Conservation (phyloP, 768 basidiomycete species). For the Kwoniella dejecticola region DNA sequence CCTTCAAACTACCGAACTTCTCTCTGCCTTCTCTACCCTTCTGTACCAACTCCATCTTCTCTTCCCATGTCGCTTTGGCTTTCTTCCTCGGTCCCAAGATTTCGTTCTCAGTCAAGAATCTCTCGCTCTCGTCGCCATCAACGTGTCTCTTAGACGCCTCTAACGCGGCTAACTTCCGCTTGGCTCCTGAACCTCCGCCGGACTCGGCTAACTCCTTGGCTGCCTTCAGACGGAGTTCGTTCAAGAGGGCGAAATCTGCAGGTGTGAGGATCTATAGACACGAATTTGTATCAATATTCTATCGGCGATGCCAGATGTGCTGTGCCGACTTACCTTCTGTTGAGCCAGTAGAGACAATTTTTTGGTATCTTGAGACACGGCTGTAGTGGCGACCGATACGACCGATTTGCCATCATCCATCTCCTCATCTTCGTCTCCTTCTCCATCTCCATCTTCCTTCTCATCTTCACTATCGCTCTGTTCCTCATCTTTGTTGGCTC, state of each 20-base stretch:
- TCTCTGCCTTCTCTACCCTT: slow-evolving; percentile 93
- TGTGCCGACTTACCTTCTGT: slow-evolving; percentile 45
- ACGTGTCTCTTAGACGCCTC: slow-evolving; percentile 69
- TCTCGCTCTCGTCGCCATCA: slow-evolving; percentile 59
- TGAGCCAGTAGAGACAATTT: slow-evolving; percentile 54
- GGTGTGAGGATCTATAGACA: slow-evolving; percentile 83
- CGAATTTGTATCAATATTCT: slow-evolving; percentile 10
- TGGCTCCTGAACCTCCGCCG: slow-evolving; percentile 70
- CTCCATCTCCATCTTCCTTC: too few relatives aligned
- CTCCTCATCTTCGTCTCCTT: slow-evolving; percentile 45
- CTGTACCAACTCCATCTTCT: slow-evolving; percentile 85
- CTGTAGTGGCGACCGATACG: slow-evolving; percentile 49
- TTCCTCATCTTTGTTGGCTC: slow-evolving; percentile 25
- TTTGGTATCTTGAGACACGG: slow-evolving; percentile 45
- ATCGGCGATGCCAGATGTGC: not conserved
- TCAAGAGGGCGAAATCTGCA: slow-evolving; percentile 88
- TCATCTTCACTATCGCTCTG: too few relatives aligned
- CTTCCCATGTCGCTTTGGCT: slow-evolving; percentile 87
- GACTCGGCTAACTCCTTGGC: slow-evolving; percentile 70
- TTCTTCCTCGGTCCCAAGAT: slow-evolving; percentile 94
- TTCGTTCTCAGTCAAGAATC: slow-evolving; percentile 83
- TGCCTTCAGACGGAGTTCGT: slow-evolving; percentile 80
- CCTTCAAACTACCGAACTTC: slow-evolving; percentile 85
- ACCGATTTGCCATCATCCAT: slow-evolving; percentile 52
- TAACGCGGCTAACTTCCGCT: slow-evolving; percentile 82